These are phyloP conservation scores for Vanderwaltozyma yarrowii DNA, from an alignment of 805 yeast genomes.

Conservation along the genomic window DNA sequence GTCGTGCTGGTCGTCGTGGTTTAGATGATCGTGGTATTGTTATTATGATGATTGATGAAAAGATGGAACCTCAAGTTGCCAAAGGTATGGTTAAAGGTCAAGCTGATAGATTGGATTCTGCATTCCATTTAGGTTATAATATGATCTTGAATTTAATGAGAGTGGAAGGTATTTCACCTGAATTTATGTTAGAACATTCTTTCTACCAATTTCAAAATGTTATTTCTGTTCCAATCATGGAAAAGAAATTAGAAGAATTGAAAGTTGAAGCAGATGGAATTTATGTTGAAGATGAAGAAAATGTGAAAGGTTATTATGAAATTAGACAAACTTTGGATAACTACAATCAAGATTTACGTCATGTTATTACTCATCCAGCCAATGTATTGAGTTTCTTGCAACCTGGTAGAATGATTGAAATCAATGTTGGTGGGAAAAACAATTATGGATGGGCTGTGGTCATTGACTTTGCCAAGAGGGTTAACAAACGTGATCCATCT, in stretches of 20 bases:
- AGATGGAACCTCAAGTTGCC: slow-evolving; percentile 99
- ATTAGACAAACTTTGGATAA: slow-evolving; percentile 57
- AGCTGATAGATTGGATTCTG: slow-evolving; percentile 94
- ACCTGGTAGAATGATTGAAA: slow-evolving; percentile 74
- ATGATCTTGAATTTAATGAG: slow-evolving; percentile 94
- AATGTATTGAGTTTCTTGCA: slow-evolving; percentile 75
- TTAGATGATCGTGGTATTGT: slow-evolving; percentile 98
- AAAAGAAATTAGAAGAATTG: slow-evolving; percentile 48
- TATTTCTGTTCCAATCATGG: slow-evolving; percentile 79
- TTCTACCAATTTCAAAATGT: slow-evolving; percentile 94
- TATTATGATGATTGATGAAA: slow-evolving; percentile 98
- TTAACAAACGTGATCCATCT: slow-evolving; percentile 46
- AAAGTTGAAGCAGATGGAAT: slow-evolving; percentile 39
- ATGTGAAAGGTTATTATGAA: slow-evolving; percentile 75
- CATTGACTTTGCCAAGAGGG: slow-evolving; percentile 62
- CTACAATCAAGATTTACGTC: slow-evolving; percentile 67
- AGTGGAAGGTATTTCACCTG: slow-evolving; percentile 97
- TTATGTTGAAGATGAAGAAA: slow-evolving; percentile 60
- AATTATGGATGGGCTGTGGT: slow-evolving; percentile 98
- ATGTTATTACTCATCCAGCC: slow-evolving; percentile 85
- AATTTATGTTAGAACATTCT: slow-evolving; percentile 89
- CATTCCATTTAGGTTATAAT: slow-evolving; percentile 94
- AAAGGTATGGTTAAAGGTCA: slow-evolving; percentile 99
- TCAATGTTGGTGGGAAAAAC: slow-evolving; percentile 41
- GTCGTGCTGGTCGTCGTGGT: slow-evolving; percentile 99